Evolutionary conservation across 371 early-diverging fungal genomes (phyloP).

Genomic region (Apophysomyces sp.): DNA sequence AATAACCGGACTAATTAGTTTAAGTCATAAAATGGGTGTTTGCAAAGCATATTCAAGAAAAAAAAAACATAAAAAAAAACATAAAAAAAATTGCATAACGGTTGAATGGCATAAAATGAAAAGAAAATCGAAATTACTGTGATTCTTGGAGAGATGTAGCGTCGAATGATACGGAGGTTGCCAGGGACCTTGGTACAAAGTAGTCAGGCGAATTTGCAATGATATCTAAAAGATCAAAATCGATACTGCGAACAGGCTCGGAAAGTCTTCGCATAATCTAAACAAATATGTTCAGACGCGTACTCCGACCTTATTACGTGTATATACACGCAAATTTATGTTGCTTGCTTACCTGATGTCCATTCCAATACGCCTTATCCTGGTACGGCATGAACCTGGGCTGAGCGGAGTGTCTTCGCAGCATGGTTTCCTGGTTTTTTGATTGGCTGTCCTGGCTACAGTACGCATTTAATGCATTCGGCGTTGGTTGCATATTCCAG

Average conservation of each 20-base stretch:
- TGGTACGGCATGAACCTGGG: not conserved
- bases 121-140: not conserved
- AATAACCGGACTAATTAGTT: not conserved
- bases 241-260: not conserved
- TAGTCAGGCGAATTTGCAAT: not conserved
- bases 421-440: not conserved
- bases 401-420: not conserved
- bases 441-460: not conserved
- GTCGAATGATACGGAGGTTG: not conserved
- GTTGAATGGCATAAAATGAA: not conserved
- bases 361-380: not conserved
- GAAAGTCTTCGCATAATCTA: not conserved
- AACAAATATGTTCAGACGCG: not conserved
- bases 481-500: not conserved
- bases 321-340: no score
- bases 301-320: not conserved
- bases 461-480: slow-evolving; percentile 7
- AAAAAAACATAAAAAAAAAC: not conserved
- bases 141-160: not conserved
- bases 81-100: not conserved
- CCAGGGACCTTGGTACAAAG: not conserved
- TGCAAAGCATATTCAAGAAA: not conserved
- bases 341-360: not conserved
- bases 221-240: not conserved
- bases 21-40: not conserved